Conservation (phyloP, 768 basidiomycete genomes). For the Auricularia cornea region DNA sequence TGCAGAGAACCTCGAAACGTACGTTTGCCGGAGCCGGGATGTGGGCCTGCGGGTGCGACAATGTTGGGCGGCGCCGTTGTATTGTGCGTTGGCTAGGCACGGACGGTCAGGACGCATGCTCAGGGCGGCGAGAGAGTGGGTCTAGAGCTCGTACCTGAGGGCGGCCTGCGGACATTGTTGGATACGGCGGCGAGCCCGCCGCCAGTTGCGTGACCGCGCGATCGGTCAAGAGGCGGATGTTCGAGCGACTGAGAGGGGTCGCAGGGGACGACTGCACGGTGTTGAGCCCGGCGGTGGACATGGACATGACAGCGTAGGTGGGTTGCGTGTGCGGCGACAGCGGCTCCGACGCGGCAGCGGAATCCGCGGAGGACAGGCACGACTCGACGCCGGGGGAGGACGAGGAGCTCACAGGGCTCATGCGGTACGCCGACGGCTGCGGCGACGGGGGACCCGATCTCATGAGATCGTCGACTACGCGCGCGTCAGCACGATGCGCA, state of each 20-base stretch:
- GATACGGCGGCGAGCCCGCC: background rate
- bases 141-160: too few relatives aligned
- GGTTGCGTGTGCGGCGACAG: background rate
- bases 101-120: too few relatives aligned
- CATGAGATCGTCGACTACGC: background rate
- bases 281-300: background rate
- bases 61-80: background rate
- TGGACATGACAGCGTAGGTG: background rate
- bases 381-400: background rate
- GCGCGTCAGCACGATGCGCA: background rate
- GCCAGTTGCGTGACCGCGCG: background rate
- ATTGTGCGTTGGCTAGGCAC: background rate
- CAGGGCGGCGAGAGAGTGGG: too few relatives aligned
- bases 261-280: background rate
- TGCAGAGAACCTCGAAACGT: background rate
- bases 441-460: background rate
- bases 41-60: background rate
- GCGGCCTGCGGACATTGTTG: too few relatives aligned
- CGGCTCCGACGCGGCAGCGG: background rate
- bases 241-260: background rate
- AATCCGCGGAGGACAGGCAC: background rate
- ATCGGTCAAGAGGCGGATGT: background rate
- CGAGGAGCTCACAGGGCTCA: background rate
- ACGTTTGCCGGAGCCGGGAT: background rate
- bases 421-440: background rate